Evolutionary conservation across 2,329 filamentous ascomycete species (phyloP).

Genomic region (Leptographium wingfieldii): DNA sequence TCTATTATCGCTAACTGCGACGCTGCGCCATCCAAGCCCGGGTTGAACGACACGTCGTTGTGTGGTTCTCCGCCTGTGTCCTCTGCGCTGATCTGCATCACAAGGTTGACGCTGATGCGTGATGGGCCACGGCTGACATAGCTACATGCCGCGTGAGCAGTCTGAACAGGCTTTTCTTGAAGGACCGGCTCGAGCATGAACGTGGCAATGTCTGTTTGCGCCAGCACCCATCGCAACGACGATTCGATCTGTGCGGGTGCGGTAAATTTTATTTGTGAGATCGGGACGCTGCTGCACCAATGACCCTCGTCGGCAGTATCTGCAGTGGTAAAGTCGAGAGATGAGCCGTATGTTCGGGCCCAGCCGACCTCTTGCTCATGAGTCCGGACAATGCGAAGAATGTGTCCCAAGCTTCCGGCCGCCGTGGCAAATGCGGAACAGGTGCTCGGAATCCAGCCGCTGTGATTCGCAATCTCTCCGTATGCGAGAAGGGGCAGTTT

Average conservation of each 20-base stretch:
- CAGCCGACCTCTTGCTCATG: slow-evolving; percentile 42
- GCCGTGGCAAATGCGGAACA: slow-evolving; percentile 32
- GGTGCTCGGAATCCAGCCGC: slow-evolving; percentile 12
- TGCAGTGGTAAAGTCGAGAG: slow-evolving; percentile 33
- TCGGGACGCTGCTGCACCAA: slow-evolving; percentile 41
- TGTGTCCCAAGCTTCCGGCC: slow-evolving; percentile 44
- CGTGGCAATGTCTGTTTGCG: slow-evolving; percentile 40
- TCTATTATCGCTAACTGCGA: slow-evolving; percentile 56
- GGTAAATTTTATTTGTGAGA: slow-evolving; percentile 38
- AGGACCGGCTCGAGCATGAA: slow-evolving; percentile 39
- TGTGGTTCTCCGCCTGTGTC: slow-evolving; percentile 44
- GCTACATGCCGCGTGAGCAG: slow-evolving; percentile 5
- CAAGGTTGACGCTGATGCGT: slow-evolving; percentile 40
- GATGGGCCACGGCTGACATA: slow-evolving; percentile 25
- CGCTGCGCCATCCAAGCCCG: slow-evolving; percentile 31
- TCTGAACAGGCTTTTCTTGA: slow-evolving; percentile 21
- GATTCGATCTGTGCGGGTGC: slow-evolving; percentile 24
- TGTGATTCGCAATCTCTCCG: slow-evolving; percentile 38
- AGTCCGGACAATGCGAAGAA: slow-evolving; percentile 41
- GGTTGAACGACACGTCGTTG: slow-evolving; percentile 53
- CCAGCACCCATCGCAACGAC: slow-evolving; percentile 34
- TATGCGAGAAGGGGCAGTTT: slow-evolving; percentile 34
- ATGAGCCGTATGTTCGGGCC: slow-evolving; percentile 30
- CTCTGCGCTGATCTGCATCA: slow-evolving; percentile 37
- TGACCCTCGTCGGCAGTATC: slow-evolving; percentile 30